A percentile compares a stretch with the other conserved stretches of the same genome.
phyloP scores from a whole-genome alignment of 2,329 filamentous ascomycete genomes.

The Mariannaea elegans region DNA sequence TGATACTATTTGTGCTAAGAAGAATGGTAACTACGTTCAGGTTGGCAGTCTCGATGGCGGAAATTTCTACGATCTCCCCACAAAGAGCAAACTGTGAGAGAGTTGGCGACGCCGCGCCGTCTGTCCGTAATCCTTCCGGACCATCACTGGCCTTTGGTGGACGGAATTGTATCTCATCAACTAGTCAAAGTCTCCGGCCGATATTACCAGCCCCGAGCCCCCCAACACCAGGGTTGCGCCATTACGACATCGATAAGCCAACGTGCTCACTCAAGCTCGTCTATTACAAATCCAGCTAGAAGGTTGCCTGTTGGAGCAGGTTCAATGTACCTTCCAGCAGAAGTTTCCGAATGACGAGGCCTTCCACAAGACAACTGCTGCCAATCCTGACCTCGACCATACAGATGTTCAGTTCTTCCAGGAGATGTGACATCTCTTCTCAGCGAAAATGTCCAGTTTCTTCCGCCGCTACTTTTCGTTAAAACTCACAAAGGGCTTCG shows the following conservation, averaged over 20 bases:
- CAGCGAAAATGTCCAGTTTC: slow-evolving; percentile 2
- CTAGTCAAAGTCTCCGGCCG: no score
- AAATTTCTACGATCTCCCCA: no score
- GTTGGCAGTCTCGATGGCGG: no score
- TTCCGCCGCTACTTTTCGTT: slow-evolving; percentile 8
- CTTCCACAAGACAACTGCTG: not conserved
- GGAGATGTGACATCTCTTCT: not conserved
- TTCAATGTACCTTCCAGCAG: not conserved
- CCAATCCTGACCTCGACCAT: not conserved
- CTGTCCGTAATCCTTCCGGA: no score
- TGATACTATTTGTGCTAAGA: no score
- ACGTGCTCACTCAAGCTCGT: slow-evolving; percentile 17
- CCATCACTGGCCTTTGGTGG: no score
- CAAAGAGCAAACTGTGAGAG: no score
- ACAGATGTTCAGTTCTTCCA: not conserved
- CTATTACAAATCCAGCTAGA: slow-evolving; percentile 8
- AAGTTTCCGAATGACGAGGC: not conserved
- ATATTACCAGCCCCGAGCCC: no score
- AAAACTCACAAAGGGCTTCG: slow-evolving; percentile 5
- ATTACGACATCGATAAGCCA: slow-evolving; percentile 2
- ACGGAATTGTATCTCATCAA: no score
- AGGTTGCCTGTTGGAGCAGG: slow-evolving; percentile 13
- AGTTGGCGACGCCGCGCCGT: no score
- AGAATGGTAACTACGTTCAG: no score
- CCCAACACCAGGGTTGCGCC: no score